Evolutionary conservation across 78 protist genomes (phyloP), one percentile per base, ranked within the genome.

Genomic region (Chrysochromulina parva): DNA sequence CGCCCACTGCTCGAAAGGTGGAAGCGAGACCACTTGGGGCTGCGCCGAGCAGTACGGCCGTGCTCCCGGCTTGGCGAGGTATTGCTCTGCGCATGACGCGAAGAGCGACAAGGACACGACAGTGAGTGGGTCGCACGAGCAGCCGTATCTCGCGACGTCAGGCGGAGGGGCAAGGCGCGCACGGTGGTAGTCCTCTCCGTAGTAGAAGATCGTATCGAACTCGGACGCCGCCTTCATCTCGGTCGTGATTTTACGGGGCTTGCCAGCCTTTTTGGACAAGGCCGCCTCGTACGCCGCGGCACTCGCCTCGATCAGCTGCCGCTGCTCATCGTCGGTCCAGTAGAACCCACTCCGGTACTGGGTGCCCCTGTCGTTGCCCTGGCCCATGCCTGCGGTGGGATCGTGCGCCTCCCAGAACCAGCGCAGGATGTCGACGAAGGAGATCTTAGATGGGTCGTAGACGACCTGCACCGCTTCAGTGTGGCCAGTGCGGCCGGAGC

Each of bases 21-120:
- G 88, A 0, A 86, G 80, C 58, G 80, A 26, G 52, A 86, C 58
- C 26, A 28, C 2, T 47, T 22, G 90, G 3, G 90, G 90, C 90
- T 86, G 62, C 48, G 90, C 90, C 50, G 78, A 60, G 90, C 90
- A 86, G 76, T 86, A 86, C 3, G 90, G 90, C 62, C 90, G 22
- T 10, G 90, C 73, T 3, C 78, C 80, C 19, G 90, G 90, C 48
- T 86, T 86, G 11, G 90, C 90, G 20, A 86, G 62, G 81, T 86
- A 86, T 26, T 86, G 62, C 62, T 58, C 38, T 38, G 38, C 38
- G 38, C 38, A 38, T 38, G 38, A 38, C 38, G 38, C 38, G 38
- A 38, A 38, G 38, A 38, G 38, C 38, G 38, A 38, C 38, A 38
- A 38, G 38, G 38, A 38, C 38, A 38, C 38, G 38, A 38, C 38